Base-by-base conservation (phyloP, 2,329 filamentous ascomycete species). In the Penicillium capsulatum region DNA sequence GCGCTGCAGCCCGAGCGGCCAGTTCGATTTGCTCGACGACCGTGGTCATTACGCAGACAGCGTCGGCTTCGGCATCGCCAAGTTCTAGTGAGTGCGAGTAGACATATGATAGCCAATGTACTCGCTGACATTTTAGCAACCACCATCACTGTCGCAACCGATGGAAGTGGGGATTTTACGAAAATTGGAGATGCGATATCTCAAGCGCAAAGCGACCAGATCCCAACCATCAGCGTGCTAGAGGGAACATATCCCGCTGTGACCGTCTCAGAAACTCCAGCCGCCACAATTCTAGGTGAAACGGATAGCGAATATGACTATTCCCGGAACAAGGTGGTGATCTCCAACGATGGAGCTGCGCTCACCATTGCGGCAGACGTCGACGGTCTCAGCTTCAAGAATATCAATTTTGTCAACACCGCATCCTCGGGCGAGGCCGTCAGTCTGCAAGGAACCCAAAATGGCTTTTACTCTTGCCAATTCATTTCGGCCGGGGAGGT, bases 161-260 rank as follows among this genome's bases (percentile, higher is more conserved):
- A 72, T 46, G 67, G 67, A 19, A 65, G 59, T 15, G 69, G 64
- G 14, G 66, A 72, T 33, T 73, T 67, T 40, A 70, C 68, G 11
- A 67, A 61, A 8, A 71, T 74, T 48, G 64, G 62, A 34, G 59
- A 66, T 11, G 70, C 70, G 17, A 61, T 74, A 13, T 55, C 62
- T 3, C 69, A 67, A 19, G 72, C 72, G 1, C 63, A 71, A 45
- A 60, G 51, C 34, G 63, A 63, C 35, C 61, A 55, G 1, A 58
- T 68, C 15, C 61, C 70, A 1, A 72, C 70, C 0, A 68, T 74
- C 1, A 63, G 65, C 9, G 59, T 73, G 13, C 59, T 66, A 4
- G 61, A 68, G 1, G 71, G 71, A 10, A 72, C 67, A 0, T 74
- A 73, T 41, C 69, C 74, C 38, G 57, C 60, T 5, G 53, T 74